Conservation (phyloP, 306 rosid genomes). For the Macrotyloma uniflorum region DNA sequence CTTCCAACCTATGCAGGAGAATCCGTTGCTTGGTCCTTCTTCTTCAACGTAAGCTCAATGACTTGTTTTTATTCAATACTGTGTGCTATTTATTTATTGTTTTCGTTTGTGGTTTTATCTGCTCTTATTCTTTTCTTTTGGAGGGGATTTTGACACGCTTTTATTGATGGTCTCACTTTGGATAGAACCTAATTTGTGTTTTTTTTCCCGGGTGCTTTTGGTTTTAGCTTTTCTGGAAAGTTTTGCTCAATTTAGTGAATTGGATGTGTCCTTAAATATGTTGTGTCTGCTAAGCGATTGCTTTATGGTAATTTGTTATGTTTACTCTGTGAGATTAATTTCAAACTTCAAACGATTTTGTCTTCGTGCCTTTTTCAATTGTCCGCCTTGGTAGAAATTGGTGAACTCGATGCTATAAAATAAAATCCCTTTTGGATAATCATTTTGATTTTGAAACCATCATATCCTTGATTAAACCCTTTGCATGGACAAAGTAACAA, state of each 20-base stretch:
- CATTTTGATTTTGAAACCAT: neutral
- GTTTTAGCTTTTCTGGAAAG: neutral
- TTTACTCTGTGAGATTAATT: neutral
- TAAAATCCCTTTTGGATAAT: neutral
- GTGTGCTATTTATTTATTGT: slow-evolving; percentile 1
- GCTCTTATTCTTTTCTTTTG: neutral
- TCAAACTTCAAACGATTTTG: neutral
- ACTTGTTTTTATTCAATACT: neutral
- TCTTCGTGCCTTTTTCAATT: neutral
- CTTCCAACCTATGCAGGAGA: slow-evolving; percentile 74
- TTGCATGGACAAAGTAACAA: neutral
- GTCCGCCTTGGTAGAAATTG: neutral
- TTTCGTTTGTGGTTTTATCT: neutral
- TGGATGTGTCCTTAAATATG: slow-evolving; percentile 1
- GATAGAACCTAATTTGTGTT: neutral
- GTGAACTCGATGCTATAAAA: neutral
- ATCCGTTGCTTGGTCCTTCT: slow-evolving; percentile 90
- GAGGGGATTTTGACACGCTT: neutral
- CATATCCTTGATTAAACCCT: neutral
- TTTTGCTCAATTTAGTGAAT: neutral
- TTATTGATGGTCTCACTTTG: neutral
- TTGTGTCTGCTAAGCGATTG: neutral
- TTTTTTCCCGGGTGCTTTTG: neutral
- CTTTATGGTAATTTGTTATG: neutral
- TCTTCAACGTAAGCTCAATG: slow-evolving; percentile 61